Conservation (phyloP, 192 early-diverging fungal genomes). For the Backusella mclennaniae region DNA sequence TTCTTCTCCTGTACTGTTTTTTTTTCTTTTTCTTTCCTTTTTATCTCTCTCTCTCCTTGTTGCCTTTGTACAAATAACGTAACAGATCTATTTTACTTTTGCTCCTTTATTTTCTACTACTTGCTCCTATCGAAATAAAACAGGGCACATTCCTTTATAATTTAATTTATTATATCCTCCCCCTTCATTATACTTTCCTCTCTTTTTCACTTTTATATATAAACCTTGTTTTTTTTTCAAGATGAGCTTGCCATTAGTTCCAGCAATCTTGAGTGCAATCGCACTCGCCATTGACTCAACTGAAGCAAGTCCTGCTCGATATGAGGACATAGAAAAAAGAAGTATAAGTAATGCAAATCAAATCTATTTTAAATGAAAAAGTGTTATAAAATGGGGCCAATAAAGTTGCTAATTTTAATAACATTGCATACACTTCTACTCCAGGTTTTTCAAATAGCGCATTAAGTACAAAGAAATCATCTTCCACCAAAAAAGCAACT, state of each 20-base stretch:
- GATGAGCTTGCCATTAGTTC: slow-evolving; percentile 8
- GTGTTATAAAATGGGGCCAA: not conserved
- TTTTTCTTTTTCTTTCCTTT: not conserved
- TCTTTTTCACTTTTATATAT: slow-evolving; percentile 1
- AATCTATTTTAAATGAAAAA: not conserved
- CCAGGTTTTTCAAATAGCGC: not conserved
- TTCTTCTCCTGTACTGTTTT: not conserved
- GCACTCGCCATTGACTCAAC: not conserved
- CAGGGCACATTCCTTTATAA: not conserved
- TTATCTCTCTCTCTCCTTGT: not conserved
- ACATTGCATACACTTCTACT: not conserved
- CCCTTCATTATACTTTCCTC: slow-evolving; percentile 9
- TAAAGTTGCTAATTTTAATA: not conserved
- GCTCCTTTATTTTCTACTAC: not conserved
- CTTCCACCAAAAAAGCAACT: not conserved
- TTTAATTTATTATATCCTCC: not conserved
- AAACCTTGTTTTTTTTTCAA: not conserved
- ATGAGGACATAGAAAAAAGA: not conserved
- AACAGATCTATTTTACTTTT: not conserved
- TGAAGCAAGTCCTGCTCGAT: not conserved
- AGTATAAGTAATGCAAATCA: not conserved
- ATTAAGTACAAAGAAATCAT: not conserved
- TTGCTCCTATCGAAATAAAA: not conserved
- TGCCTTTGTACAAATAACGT: not conserved
- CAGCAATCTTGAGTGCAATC: not conserved